Evolutionary conservation across 1,284 basidiomycete species (phyloP).

Genomic region (Agaricales sp.): DNA sequence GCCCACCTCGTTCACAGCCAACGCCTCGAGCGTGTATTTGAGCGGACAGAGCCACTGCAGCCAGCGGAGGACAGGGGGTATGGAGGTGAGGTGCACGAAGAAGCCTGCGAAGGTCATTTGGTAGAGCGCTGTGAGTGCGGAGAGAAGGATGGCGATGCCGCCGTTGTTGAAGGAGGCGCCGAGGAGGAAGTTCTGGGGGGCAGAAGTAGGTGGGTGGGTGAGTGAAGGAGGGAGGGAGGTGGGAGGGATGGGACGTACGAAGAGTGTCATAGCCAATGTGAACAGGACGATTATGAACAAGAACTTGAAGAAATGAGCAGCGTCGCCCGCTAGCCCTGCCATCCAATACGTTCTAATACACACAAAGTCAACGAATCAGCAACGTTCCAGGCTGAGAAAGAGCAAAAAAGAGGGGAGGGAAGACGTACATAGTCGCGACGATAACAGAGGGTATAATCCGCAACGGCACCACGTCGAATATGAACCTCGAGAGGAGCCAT

Average conservation of each 20-base stretch:
- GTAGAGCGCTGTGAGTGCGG: constrained; percentile 65
- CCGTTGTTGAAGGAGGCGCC: constrained; percentile 73
- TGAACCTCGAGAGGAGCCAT: constrained; percentile 76
- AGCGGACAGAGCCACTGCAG: constrained; percentile 70
- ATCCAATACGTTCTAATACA: constrained; percentile 74
- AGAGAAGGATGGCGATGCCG: constrained; percentile 81
- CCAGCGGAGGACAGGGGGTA: constrained; percentile 81
- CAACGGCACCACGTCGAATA: constrained; percentile 81
- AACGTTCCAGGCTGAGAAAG: constrained; percentile 11
- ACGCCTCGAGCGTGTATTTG: constrained; percentile 73
- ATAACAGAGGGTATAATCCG: constrained; percentile 79
- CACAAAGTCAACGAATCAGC: constrained; percentile 5
- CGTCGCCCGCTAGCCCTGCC: constrained; percentile 70
- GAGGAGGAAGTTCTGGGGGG: constrained; percentile 77
- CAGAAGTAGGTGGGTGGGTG: constrained; percentile 3
- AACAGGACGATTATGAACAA: constrained; percentile 70
- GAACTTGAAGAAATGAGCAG: constrained; percentile 75
- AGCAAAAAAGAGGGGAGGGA: background rate
- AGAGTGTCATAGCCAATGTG: constrained; percentile 75
- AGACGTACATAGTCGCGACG: constrained; percentile 62
- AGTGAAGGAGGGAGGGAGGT: background rate
- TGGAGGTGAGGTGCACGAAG: constrained; percentile 72
- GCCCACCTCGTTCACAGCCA: constrained; percentile 82
- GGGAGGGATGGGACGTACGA: constrained; percentile 35
- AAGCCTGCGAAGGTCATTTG: constrained; percentile 82